These are phyloP conservation scores for Candida easanensis DNA, from an alignment of 805 yeast species.

Conservation along the genomic window DNA sequence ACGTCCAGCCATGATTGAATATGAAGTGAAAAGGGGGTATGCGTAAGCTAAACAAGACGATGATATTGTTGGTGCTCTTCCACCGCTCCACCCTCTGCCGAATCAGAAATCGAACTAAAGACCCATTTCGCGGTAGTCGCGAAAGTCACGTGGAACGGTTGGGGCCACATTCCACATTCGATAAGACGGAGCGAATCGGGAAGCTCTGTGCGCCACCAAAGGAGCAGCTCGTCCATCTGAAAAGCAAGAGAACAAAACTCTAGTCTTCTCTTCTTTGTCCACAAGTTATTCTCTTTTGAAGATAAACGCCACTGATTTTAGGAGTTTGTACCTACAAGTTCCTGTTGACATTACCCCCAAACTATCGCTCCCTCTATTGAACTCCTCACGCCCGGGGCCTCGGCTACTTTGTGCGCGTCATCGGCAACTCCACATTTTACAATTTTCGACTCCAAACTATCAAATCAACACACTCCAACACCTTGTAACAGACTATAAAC, in stretches of 20 bases:
- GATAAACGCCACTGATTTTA: too few relatives aligned
- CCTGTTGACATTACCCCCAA: neutral
- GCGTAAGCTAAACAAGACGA: too few relatives aligned
- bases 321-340: too few relatives aligned
- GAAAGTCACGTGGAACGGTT: neutral
- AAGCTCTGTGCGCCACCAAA: neutral
- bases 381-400: neutral
- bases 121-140: neutral
- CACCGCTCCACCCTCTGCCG: neutral
- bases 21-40: neutral
- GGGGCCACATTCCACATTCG: neutral
- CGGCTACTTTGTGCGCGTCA: neutral
- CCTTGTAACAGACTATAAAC: neutral
- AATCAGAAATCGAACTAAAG: too few relatives aligned
- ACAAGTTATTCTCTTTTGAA: too few relatives aligned
- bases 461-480: neutral
- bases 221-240: too few relatives aligned
- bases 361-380: neutral
- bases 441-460: neutral
- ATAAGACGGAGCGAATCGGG: neutral
- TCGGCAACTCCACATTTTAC: neutral
- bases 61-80: too few relatives aligned
- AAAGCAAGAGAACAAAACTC: too few relatives aligned
- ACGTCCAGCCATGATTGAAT: conserved; percentile 12
- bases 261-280: too few relatives aligned